A percentile compares a stretch with the other conserved stretches of the same genome.
Conservation (phyloP, 305 asterid species). For the Fraxinus albicans region DNA sequence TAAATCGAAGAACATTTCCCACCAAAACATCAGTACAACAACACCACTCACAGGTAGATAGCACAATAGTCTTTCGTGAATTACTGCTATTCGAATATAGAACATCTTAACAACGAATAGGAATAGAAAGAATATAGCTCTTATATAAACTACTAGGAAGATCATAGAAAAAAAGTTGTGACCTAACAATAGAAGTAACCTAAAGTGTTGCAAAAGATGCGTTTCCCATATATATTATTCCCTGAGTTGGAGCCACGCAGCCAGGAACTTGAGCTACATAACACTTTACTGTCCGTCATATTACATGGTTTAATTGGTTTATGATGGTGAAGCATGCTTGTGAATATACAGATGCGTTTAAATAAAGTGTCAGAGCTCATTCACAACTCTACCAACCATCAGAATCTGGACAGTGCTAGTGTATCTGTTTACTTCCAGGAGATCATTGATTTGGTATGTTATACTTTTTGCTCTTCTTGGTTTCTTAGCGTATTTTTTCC, state of each 20-base stretch:
- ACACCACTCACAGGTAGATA: constrained; percentile 16
- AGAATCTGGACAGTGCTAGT: constrained; percentile 89
- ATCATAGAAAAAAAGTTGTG: not conserved
- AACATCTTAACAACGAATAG: not conserved
- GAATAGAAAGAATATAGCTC: not conserved
- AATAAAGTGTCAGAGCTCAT: constrained; percentile 97
- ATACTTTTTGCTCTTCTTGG: not conserved
- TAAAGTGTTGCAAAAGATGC: not conserved
- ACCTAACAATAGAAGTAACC: not conserved
- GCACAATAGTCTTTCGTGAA: not conserved
- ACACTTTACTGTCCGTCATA: not conserved
- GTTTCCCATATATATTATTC: not conserved
- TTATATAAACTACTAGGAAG: not conserved
- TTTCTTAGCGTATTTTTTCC: not conserved
- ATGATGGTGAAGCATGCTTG: constrained; percentile 6
- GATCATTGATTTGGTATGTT: constrained; percentile 73
- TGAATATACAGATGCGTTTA: constrained; percentile 78
- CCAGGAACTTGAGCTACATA: not conserved
- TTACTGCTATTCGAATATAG: not conserved
- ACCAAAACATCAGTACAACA: not conserved
- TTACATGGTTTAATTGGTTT: not conserved
- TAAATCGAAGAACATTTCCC: constrained; percentile 5
- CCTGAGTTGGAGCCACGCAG: not conserved
- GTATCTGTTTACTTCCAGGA: constrained; percentile 98
- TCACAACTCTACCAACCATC: constrained; percentile 95